These are phyloP conservation scores for Deuterostichococcus epilithicus DNA, from an alignment of 139 green algal species.

Conservation along the genomic window DNA sequence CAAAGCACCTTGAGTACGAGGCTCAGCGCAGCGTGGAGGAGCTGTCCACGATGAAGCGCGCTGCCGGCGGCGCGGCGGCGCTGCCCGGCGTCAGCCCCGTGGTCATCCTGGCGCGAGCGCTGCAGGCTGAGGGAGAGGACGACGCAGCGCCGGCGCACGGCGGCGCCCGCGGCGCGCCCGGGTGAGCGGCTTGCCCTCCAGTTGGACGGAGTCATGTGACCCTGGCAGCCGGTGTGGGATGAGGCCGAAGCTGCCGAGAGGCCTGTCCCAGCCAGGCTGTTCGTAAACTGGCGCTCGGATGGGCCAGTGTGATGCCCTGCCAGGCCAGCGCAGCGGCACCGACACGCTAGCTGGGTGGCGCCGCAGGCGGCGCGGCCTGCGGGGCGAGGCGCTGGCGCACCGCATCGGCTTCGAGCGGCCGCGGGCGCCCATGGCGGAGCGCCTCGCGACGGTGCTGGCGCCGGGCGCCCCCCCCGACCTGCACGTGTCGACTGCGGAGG, in stretches of 20 bases:
- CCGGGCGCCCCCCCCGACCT: background rate
- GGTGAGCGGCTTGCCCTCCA: no score
- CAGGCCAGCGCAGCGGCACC: no score
- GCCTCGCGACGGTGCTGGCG: background rate
- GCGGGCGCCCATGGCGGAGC: background rate
- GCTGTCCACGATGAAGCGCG: constrained; percentile 76
- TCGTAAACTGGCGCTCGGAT: no score
- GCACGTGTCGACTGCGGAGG: constrained; percentile 20
- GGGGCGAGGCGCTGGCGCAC: constrained; percentile 45
- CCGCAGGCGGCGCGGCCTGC: constrained; percentile 9
- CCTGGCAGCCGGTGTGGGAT: no score
- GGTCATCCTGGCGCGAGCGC: constrained; percentile 44
- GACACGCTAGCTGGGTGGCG: background rate
- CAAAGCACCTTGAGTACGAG: constrained; percentile 81
- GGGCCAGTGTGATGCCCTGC: no score
- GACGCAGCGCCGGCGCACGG: background rate
- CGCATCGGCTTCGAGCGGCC: constrained; percentile 32
- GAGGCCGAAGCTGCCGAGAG: no score
- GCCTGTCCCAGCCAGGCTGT: no score
- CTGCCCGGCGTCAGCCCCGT: constrained; percentile 68
- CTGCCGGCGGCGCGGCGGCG: constrained; percentile 48
- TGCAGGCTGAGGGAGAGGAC: no score
- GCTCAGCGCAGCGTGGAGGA: constrained; percentile 5
- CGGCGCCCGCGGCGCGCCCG: no score
- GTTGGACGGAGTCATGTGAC: no score